Base-by-base conservation (phyloP, 106 monocot species). In the Gastrodia elata region DNA sequence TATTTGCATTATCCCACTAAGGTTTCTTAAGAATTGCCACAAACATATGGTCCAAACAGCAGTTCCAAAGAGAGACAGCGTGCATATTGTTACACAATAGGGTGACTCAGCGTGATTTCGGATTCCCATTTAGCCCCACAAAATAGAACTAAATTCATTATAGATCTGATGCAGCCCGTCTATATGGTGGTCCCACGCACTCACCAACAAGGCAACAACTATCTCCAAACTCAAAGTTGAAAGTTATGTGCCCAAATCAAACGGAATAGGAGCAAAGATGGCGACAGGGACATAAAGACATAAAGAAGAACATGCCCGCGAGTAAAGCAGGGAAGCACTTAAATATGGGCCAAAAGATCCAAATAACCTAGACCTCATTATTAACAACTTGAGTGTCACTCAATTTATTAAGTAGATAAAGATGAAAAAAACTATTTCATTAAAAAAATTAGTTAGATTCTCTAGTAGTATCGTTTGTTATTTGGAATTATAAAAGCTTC, bases 111-210 rank as follows among this genome's bases (percentile, higher is more conserved):
- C 13, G 37, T 59, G 65, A 30, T 55, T n/a, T 52, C 13, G 38
- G 27, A 67, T 68, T 79, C 79, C 38, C 24, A 68, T 24, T 37
- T 33, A 78, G 73, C 79, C 79, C 73, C 78, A 74, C 57, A 80
- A 74, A 74, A 55, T 52, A n/a, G 1, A 33, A 38, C 46, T 26
- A 48, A 24, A 77, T 73, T 65, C 68, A 68, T 32, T 11, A 25
- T 1, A 71, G 70, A 75, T 75, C 73, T 33, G 68, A 34, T 36
- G 78, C 40, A 48, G 36, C 18, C 59, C 30, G 65, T 18, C 72
- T 33, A 38, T 67, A 0, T 38, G 33, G 55, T 69, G 79, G 79
- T 70, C 79, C 79, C 79, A 39, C 38, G 39, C 26, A 64, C 75
- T 14, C 18, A 6, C 38, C 33, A 65, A 35, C n/a, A 20, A 0